Percentiles rank a stretch among this genome's conserved stretches.
phyloP scores from a whole-genome alignment of 768 basidiomycete genomes.

The Termitomyces sp. region DNA sequence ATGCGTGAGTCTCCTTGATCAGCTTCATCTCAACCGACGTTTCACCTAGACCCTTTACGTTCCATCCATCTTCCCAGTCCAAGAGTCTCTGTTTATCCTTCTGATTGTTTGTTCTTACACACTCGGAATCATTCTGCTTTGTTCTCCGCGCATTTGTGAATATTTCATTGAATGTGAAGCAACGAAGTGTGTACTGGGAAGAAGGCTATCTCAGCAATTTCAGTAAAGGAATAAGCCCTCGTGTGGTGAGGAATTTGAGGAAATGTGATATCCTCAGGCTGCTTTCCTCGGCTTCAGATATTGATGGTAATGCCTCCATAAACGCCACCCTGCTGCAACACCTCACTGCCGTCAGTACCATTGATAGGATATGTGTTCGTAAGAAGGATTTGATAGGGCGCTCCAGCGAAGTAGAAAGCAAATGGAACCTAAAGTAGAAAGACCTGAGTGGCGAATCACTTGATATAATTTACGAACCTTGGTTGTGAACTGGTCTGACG shows the following conservation, averaged over 20 bases:
- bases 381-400: neutral
- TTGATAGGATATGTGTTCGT: neutral
- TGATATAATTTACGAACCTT: neutral
- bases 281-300: neutral
- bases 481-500: constrained; percentile 5
- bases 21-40: neutral
- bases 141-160: no score
- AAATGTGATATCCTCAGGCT: neutral
- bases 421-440: neutral
- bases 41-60: neutral
- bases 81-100: no score
- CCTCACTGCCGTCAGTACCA: constrained; percentile 8
- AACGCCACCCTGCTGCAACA: constrained; percentile 8
- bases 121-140: no score
- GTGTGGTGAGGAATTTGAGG: neutral
- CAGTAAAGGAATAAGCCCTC: neutral
- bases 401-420: constrained; percentile 4
- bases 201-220: neutral
- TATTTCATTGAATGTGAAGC: neutral
- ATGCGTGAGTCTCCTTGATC: neutral
- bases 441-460: neutral
- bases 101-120: no score
- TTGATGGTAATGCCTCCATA: neutral
- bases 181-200: neutral
- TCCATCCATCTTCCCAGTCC: no score